Evolutionary conservation across 257 asterid genomes (phyloP).

Genomic region (Prunella vulgaris): DNA sequence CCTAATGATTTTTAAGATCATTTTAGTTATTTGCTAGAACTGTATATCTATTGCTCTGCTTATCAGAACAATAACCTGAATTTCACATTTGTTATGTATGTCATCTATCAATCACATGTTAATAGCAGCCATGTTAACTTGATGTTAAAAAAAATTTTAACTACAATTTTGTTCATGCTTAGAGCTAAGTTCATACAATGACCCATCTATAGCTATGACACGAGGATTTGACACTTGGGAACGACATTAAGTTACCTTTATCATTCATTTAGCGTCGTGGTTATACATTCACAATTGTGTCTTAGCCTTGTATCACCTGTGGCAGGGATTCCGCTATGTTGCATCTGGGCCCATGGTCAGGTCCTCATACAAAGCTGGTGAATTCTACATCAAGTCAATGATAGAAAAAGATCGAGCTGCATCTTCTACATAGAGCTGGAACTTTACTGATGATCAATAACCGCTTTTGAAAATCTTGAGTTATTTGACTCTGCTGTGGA

Average conservation of each 20-base stretch:
- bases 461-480: slow-evolving; percentile 7
- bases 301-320: slow-evolving; percentile 16
- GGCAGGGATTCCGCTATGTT: slow-evolving; percentile 95
- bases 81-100: not conserved
- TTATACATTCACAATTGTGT: not conserved
- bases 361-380: slow-evolving; percentile 98
- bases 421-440: slow-evolving; percentile 39
- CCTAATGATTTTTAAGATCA: not conserved
- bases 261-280: too few relatives aligned
- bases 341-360: slow-evolving; percentile 99
- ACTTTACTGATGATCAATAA: slow-evolving; percentile 13
- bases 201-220: too few relatives aligned
- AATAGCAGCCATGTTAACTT: not conserved
- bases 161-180: not conserved
- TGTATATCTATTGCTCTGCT: not conserved
- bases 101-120: not conserved
- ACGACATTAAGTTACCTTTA: too few relatives aligned
- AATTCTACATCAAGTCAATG: slow-evolving; percentile 91
- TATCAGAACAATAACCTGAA: not conserved
- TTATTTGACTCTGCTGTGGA: not conserved
- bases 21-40: not conserved
- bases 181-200: too few relatives aligned
- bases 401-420: slow-evolving; percentile 83
- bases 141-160: not conserved
- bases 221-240: too few relatives aligned